Conservation (phyloP, 306 rosid genomes). For the Sindora glabra region DNA sequence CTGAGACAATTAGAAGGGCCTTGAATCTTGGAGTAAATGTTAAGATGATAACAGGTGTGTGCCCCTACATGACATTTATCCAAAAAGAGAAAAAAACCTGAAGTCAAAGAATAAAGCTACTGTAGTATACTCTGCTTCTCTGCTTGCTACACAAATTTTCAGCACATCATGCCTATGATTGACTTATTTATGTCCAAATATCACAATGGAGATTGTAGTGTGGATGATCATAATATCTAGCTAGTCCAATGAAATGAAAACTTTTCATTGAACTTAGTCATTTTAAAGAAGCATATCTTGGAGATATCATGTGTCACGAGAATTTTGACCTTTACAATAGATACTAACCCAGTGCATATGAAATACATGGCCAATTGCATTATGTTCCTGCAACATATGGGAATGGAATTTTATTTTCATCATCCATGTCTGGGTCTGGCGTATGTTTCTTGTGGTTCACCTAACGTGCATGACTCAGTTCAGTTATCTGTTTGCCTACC, state of each 20-base stretch:
- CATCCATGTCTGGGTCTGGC: too few species aligned
- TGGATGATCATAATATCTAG: background rate
- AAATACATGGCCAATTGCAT: too few species aligned
- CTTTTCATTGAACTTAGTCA: too few species aligned
- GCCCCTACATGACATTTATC: constrained; percentile 4
- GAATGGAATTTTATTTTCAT: too few species aligned
- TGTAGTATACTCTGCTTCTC: background rate
- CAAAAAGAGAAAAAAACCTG: background rate
- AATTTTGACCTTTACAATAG: too few species aligned
- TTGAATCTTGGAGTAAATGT: constrained; percentile 80
- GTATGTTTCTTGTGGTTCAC: too few species aligned
- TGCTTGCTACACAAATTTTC: background rate
- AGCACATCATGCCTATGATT: background rate
- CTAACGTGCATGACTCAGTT: background rate
- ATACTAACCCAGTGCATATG: too few species aligned
- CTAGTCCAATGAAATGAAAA: too few species aligned
- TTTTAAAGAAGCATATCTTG: too few species aligned
- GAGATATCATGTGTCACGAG: too few species aligned
- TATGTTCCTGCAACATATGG: too few species aligned
- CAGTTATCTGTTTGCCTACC: background rate
- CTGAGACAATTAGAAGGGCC: constrained; percentile 72
- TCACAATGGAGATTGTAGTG: background rate
- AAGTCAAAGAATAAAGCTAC: background rate
- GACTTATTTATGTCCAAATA: background rate
- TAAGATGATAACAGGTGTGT: constrained; percentile 78